Evolutionary conservation across 179 eudicot species (phyloP), one percentile per base, ranked within the genome.

Genomic region (Monotropa hypopitys): DNA sequence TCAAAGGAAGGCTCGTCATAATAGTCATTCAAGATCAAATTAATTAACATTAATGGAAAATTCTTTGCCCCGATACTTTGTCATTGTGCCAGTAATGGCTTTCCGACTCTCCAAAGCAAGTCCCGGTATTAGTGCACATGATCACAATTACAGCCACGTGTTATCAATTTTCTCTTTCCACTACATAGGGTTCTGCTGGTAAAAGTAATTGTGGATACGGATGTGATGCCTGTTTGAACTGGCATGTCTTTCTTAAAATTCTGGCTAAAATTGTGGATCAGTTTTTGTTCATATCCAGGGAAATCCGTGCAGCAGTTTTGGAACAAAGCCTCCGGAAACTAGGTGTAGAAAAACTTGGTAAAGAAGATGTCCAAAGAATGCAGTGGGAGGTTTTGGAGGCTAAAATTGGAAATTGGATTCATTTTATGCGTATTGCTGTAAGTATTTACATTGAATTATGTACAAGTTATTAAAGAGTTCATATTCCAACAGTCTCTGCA

Each of bases 401-500:
- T 71, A 71, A 71, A 51, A 71, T 71, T 71, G 74, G 74, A 46
- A 47, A 71, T 47, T 71, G 74, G 74, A 71, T 71, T 47, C 74
- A 71, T 26, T 87, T 81, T 82, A 87, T 94, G 97, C 89, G 94
- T 38, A 92, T 92, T 47, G 82, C 94, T 79, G 98, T 94, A 92
- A 80, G 88, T 66, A 61, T 57, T 74, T 72, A 69, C 20, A 61
- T 54, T 18, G n/a, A 30, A 35, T 33, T 68, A 7, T 23, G 63
- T 35, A 35, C 13, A 10, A 33, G 62, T 50, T 16, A 46, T 12
- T 45, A 40, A 75, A 54, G 50, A 13, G 18, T 68, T 43, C 13
- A 12, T 72, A 79, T 69, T 47, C 66, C 30, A 72, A 67, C 49
- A 50, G 70, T 32, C 70, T 16, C 28, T 32, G 10, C 46, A 66